Conservation (phyloP, 148 eudicot species). For the Camellia lanceoleosa region DNA sequence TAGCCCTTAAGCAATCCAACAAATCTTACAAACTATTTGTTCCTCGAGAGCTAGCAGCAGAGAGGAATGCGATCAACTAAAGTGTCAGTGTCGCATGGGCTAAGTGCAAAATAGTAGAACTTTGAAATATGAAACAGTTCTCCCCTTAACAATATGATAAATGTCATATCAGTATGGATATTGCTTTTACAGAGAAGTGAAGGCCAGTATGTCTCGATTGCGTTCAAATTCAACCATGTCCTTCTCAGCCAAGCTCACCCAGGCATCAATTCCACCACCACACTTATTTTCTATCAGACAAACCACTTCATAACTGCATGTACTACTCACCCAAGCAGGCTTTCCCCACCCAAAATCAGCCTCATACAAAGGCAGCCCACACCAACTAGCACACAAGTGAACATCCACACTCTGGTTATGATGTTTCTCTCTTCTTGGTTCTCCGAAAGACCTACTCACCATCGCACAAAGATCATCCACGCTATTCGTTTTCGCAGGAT, state of each 20-base stretch:
- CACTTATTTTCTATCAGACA: conserved; percentile 5
- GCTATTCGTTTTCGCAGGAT: not conserved
- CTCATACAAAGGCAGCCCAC: conserved; percentile 21
- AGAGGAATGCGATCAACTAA: no score
- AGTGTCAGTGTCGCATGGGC: no score
- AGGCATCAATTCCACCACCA: conserved; percentile 31
- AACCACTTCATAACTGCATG: conserved; percentile 6
- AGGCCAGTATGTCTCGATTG: conserved; percentile 10
- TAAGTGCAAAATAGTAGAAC: no score
- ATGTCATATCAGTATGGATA: no score
- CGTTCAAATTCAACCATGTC: conserved; percentile 21
- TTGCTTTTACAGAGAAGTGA: not conserved
- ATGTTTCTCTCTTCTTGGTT: conserved; percentile 8
- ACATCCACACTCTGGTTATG: not conserved
- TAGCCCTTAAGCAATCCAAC: no score
- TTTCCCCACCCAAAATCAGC: conserved; percentile 40
- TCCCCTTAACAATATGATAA: no score
- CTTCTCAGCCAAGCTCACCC: conserved; percentile 26
- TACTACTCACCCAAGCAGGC: conserved; percentile 28
- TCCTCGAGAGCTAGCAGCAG: no score
- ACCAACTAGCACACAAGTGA: conserved; percentile 24
- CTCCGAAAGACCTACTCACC: conserved; percentile 5
- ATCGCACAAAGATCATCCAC: conserved; percentile 1
- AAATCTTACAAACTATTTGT: no score
- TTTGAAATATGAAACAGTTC: no score